Conservation (phyloP, 2,329 filamentous ascomycete species). For the Hypoxylon sp. region DNA sequence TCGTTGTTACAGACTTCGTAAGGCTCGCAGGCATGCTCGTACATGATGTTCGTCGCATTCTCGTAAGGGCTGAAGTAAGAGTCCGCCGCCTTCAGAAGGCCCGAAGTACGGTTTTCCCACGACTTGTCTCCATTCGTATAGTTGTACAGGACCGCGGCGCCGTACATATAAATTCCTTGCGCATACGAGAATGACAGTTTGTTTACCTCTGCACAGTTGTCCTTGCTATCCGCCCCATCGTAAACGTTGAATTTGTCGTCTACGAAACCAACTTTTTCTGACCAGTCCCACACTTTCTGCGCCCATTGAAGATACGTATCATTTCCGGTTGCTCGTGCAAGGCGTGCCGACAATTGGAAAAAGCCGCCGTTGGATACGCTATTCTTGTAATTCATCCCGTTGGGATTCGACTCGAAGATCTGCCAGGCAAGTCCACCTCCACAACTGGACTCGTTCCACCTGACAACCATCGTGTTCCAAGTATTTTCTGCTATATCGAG, state of each 20-base stretch:
- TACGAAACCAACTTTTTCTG: conserved; percentile 69
- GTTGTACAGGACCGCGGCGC: conserved; percentile 75
- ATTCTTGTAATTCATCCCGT: conserved; percentile 88
- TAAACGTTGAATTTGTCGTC: conserved; percentile 69
- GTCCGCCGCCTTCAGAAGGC: conserved; percentile 66
- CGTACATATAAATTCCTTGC: conserved; percentile 76
- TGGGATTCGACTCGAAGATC: conserved; percentile 80
- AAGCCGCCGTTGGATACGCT: conserved; percentile 85
- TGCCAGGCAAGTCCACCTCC: conserved; percentile 85
- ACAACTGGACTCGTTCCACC: conserved; percentile 80
- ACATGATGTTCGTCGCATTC: conserved; percentile 73
- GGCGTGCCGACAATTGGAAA: conserved; percentile 83
- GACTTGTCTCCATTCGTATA: conserved; percentile 64
- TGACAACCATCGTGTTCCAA: conserved; percentile 77
- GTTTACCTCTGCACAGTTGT: conserved; percentile 69
- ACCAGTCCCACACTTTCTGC: conserved; percentile 77
- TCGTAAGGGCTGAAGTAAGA: conserved; percentile 66
- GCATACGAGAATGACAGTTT: conserved; percentile 75
- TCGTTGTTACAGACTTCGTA: conserved; percentile 71
- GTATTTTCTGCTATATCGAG: conserved; percentile 77
- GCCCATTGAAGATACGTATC: conserved; percentile 78
- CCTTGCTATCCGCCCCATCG: conserved; percentile 71
- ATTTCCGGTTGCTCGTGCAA: conserved; percentile 79
- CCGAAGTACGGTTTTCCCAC: conserved; percentile 69
- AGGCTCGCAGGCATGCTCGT: conserved; percentile 76